phyloP scores from a whole-genome alignment of 176 grass and related monocot species.

The Secale cereale region DNA sequence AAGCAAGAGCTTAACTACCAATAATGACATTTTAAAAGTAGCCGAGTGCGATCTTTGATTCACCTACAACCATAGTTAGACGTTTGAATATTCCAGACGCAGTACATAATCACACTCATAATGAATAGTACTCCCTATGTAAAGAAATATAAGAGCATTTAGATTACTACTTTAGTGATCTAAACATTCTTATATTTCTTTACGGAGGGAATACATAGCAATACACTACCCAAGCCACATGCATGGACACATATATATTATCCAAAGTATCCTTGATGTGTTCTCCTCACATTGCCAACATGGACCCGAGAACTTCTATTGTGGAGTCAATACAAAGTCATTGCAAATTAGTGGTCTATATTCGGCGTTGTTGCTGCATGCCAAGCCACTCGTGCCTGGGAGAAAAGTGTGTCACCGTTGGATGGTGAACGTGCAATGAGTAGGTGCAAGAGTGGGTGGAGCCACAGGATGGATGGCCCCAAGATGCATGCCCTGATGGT shows the following conservation, averaged over 20 bases:
- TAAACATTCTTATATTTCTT: too few relatives aligned
- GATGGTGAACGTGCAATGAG: too few relatives aligned
- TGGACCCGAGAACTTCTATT: neutral
- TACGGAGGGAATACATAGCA: too few relatives aligned
- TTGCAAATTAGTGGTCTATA: neutral
- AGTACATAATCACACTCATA: neutral
- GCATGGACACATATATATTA: neutral
- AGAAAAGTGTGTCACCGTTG: neutral
- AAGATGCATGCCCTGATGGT: too few relatives aligned
- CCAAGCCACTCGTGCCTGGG: neutral
- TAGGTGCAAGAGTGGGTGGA: too few relatives aligned
- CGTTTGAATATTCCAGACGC: neutral
- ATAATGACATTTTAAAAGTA: neutral
- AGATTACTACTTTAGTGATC: too few relatives aligned
- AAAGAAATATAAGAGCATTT: too few relatives aligned
- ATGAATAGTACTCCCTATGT: too few relatives aligned
- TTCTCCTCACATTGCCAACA: slow-evolving; percentile 6
- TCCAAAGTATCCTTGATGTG: neutral
- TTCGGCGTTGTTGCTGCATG: neutral
- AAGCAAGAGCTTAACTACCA: neutral
- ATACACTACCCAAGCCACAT: neutral
- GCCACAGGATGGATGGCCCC: too few relatives aligned
- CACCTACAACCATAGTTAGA: neutral
- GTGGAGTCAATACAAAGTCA: slow-evolving; percentile 5
- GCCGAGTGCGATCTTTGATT: neutral